Percentiles rank a stretch among this genome's conserved stretches.
Conservation (phyloP, 805 yeast genomes). For the Yarrowia osloensis region DNA sequence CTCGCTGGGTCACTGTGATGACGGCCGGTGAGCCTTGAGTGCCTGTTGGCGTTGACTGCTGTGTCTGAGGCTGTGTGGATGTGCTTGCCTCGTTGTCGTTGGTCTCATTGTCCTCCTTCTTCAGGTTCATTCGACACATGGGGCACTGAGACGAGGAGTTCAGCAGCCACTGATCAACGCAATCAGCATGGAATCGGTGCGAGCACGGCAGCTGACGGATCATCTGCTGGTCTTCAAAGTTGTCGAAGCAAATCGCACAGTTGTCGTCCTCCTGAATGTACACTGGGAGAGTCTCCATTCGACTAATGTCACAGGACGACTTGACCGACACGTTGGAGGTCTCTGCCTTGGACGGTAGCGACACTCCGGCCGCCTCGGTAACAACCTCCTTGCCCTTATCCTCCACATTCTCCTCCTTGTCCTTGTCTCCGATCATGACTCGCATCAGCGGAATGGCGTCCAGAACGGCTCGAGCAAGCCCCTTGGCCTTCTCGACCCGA, state of each 20-base stretch:
- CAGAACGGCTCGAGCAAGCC: conserved; percentile 44
- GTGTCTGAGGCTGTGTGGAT: not conserved
- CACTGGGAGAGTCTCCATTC: conserved; percentile 11
- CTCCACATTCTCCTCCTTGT: not conserved
- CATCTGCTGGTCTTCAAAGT: conserved; percentile 11
- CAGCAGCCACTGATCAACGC: conserved; percentile 24
- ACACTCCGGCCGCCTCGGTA: no score
- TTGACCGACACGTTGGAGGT: not conserved
- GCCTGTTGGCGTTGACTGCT: not conserved
- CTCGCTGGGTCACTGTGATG: conserved; percentile 14
- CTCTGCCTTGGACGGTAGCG: no score
- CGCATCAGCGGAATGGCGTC: conserved; percentile 44
- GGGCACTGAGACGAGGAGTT: conserved; percentile 17
- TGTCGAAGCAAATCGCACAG: conserved; percentile 28
- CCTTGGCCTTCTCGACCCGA: conserved; percentile 37
- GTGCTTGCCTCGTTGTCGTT: not conserved
- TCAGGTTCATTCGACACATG: conserved; percentile 21
- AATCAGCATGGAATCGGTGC: conserved; percentile 14
- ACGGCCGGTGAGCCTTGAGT: not conserved
- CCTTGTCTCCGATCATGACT: not conserved
- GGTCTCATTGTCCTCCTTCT: not conserved
- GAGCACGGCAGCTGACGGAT: conserved; percentile 14
- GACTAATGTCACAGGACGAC: not conserved
- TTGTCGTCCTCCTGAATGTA: conserved; percentile 18
- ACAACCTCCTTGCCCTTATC: no score